phyloP scores from a whole-genome alignment of 208 protist species.

The Phytomonas sp. region DNA sequence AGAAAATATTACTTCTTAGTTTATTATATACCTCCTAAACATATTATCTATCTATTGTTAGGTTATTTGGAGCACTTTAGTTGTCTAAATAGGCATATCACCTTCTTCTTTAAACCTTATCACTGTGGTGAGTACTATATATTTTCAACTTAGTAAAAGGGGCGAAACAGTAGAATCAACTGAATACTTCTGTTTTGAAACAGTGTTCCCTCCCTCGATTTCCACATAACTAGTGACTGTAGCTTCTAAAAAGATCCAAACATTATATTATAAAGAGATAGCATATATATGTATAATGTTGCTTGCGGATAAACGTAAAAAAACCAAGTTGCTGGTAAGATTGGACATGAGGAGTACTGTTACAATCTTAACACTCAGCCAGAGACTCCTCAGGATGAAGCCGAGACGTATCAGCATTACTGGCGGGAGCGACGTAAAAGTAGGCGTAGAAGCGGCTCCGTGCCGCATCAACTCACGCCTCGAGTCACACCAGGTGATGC shows the following conservation, averaged over 20 bases:
- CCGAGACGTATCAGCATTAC: conserved; percentile 18
- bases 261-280: not conserved
- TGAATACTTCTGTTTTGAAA: not conserved
- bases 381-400: conserved; percentile 14
- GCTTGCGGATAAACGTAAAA: conserved; percentile 46
- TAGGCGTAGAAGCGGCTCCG: not conserved
- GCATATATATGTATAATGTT: conserved; percentile 18
- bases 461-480: not conserved
- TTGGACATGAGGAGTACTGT: conserved; percentile 71
- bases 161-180: not conserved
- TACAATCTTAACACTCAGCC: conserved; percentile 52
- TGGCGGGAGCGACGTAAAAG: conserved; percentile 8
- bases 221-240: not conserved
- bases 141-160: not conserved
- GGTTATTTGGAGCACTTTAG: not conserved
- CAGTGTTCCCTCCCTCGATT: not conserved
- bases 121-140: not conserved
- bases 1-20: not conserved
- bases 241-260: not conserved
- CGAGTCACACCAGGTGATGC: not conserved
- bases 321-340: conserved; percentile 66
- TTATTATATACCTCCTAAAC: not conserved
- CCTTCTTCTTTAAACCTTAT: not conserved
- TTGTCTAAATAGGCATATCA: not conserved
- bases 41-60: not conserved